Evolutionary conservation across 352 stramenopile species (phyloP), one percentile per base, ranked within the genome.

Genomic region (Thraustochytrium sp.): DNA sequence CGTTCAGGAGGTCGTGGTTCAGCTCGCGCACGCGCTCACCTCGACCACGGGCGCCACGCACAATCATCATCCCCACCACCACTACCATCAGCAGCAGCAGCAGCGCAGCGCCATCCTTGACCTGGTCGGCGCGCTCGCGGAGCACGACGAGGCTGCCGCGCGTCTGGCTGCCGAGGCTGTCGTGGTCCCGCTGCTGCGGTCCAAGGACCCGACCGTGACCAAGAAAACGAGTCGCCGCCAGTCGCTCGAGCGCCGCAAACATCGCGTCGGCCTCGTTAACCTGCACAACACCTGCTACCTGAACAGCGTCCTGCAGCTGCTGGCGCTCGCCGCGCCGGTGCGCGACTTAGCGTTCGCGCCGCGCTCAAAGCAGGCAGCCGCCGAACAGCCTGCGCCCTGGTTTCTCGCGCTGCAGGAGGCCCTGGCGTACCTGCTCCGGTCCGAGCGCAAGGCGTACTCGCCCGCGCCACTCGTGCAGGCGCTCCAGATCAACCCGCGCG

Each of bases 261-360:
- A 40, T 11, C 31, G 73, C 34, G 73, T 74, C 3, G 73, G 73
- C 9, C 73, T 82, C 18, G 73, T 82, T 8, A 82, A 82, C 31
- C 31, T 82, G 38, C 37, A 53, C 26, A 82, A 82, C 37, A 82
- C 49, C 26, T 82, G 73, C 53, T 82, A 82, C 55, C 16, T 75
- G 49, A 82, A 82, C 51, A 54, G 49, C 31, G 1, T 82, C 13
- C n/a, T 84, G 46, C 68, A 82, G 49, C 61, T 51, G 3, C 23
- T 82, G 9, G 51, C n/a, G 8, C 36, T 44, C n/a, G 36, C 83
- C 2, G 9, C 38, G 3, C 40, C 46, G 4, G 48, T 80, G 23
- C 31, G 31, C n/a, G 34, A 49, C 16, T n/a, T 75, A 8, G 31
- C 53, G 5, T 54, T 75, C n/a, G 62, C 4, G 5, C 31, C 62